A percentile compares a stretch with the other conserved stretches of the same genome.
Evolutionary conservation across 176 grass and related monocot genomes (phyloP).

Genomic region (Echinochloa phyllopogon): DNA sequence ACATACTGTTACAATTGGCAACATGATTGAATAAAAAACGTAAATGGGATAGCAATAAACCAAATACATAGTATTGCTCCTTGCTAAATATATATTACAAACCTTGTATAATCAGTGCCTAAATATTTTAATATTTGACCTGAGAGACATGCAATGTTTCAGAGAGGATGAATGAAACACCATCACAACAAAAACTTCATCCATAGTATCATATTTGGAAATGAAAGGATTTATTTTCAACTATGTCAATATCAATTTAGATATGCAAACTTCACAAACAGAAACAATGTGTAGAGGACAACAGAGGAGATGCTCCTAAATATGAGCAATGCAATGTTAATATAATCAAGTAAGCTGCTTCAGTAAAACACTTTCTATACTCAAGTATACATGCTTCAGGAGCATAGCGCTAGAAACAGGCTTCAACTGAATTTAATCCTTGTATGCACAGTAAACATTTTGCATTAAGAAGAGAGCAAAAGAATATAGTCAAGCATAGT

Average conservation of each 20-base stretch:
- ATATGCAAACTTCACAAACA: neutral
- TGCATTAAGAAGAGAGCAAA: neutral
- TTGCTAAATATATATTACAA: neutral
- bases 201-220: neutral
- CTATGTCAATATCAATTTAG: neutral
- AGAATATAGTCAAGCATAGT: neutral
- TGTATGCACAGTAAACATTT: neutral
- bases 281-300: slow-evolving; percentile 16
- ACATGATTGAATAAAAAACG: neutral
- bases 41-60: slow-evolving; percentile 3
- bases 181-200: neutral
- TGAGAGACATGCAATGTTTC: neutral
- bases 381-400: neutral
- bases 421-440: neutral
- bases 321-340: neutral
- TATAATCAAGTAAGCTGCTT: neutral
- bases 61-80: neutral
- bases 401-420: neutral
- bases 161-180: slow-evolving; percentile 25
- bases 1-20: neutral
- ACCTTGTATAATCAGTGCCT: neutral
- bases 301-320: neutral
- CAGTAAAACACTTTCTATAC: neutral
- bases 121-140: slow-evolving; percentile 1
- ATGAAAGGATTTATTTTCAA: neutral